Percentiles rank a stretch among this genome's conserved stretches.
phyloP scores from a whole-genome alignment of 805 yeast genomes.

The Isabelozyma gotoi region DNA sequence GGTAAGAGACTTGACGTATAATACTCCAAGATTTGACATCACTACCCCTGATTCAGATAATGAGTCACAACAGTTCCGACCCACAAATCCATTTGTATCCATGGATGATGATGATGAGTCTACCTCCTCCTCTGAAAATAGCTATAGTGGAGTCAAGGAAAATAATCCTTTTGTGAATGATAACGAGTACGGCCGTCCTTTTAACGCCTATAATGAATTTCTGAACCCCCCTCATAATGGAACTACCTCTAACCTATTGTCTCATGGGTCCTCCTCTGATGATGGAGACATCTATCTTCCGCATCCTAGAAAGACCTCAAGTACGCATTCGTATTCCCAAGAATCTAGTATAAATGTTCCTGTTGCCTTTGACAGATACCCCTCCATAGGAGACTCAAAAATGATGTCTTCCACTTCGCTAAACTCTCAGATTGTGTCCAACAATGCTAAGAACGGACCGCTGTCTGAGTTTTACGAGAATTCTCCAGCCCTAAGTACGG shows the following conservation, averaged over 20 bases:
- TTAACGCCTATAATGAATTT: conserved; percentile 42
- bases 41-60: not conserved
- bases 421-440: not conserved
- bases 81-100: conserved; percentile 1
- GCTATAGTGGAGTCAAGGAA: conserved; percentile 2
- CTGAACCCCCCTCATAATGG: conserved; percentile 37
- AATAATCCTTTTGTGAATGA: not conserved
- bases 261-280: conserved; percentile 13
- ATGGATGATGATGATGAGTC: conserved; percentile 9
- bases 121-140: conserved; percentile 4
- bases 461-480: conserved; percentile 10
- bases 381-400: conserved; percentile 59
- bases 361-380: conserved; percentile 66
- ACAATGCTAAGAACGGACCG: conserved; percentile 18
- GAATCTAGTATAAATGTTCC: conserved; percentile 38
- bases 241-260: conserved; percentile 37
- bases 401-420: conserved; percentile 52
- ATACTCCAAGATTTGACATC: conserved; percentile 12
- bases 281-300: conserved; percentile 5
- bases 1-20: conserved; percentile 33
- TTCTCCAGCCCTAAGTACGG: conserved; percentile 9
- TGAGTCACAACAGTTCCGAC: not conserved
- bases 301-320: conserved; percentile 11
- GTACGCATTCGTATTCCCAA: conserved; percentile 9
- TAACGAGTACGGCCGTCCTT: conserved; percentile 33